Percentiles rank a stretch among this genome's conserved stretches.
These are phyloP conservation scores for Tardiomyces blankii DNA, from an alignment of 1,139 yeast species.

Conservation along the genomic window DNA sequence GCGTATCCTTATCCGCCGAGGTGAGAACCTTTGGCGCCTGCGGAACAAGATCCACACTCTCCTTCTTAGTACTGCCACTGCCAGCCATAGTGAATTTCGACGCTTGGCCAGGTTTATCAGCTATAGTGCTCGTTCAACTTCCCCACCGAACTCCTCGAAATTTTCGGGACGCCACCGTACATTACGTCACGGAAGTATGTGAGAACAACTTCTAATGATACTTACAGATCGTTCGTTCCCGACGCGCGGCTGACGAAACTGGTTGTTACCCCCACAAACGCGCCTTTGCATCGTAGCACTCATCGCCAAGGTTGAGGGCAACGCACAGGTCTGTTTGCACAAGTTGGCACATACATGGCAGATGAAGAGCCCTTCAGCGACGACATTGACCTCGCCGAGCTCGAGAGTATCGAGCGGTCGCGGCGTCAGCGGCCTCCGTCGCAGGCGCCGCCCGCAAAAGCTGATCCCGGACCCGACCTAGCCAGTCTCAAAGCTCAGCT, in stretches of 20 bases:
- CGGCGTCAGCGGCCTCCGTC: background rate
- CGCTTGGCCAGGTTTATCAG: background rate
- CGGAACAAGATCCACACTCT: constrained; percentile 61
- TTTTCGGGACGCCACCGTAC: background rate
- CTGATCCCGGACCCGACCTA: background rate
- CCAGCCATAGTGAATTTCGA: background rate
- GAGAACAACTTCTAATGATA: background rate
- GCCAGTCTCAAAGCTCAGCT: background rate
- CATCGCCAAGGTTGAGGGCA: too few species aligned
- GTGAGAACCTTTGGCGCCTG: constrained; percentile 71
- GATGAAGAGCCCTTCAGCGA: constrained; percentile 24
- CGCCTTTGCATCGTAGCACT: too few species aligned
- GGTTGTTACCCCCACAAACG: too few species aligned
- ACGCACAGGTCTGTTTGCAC: too few species aligned
- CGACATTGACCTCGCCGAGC: constrained; percentile 5
- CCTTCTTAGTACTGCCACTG: background rate
- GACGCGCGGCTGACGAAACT: too few species aligned
- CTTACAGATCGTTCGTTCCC: background rate
- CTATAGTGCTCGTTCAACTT: background rate
- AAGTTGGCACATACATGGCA: constrained; percentile 1
- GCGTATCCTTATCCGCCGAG: constrained; percentile 73
- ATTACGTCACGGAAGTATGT: background rate
- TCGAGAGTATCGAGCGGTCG: background rate
- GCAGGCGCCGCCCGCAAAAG: background rate
- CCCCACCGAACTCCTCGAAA: background rate